phyloP scores from a whole-genome alignment of 2,329 filamentous ascomycete genomes.

The Teratosphaeria viscida region DNA sequence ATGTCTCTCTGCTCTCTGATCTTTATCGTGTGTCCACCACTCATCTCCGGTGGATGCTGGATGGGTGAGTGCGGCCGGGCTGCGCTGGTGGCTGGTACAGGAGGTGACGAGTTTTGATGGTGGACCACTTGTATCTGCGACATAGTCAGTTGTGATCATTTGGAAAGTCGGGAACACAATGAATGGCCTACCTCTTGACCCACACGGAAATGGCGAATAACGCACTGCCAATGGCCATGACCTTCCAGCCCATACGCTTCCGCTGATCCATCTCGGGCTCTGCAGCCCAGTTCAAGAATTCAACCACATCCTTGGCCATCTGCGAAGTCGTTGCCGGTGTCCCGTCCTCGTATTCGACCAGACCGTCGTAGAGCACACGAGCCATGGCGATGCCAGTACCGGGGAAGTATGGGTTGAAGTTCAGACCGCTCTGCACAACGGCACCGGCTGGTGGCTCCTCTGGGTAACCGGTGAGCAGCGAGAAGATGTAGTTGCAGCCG shows the following conservation, averaged over 20 bases:
- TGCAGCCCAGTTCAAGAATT: slow-evolving; percentile 98
- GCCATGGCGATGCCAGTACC: slow-evolving; percentile 98
- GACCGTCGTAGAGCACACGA: slow-evolving; percentile 91
- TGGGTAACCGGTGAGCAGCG: slow-evolving; percentile 89
- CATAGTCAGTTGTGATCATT: neutral
- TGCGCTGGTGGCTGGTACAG: slow-evolving; percentile 14
- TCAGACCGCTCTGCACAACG: slow-evolving; percentile 74
- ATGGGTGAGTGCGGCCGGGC: slow-evolving; percentile 2
- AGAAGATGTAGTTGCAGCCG: slow-evolving; percentile 98
- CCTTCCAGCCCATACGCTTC: slow-evolving; percentile 99
- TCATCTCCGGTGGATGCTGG: slow-evolving; percentile 17
- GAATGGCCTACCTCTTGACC: slow-evolving; percentile 64
- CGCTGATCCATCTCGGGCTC: slow-evolving; percentile 99
- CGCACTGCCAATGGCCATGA: slow-evolving; percentile 66
- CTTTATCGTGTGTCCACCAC: neutral
- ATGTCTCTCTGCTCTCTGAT: neutral
- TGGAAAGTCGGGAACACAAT: neutral
- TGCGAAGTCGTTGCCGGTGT: slow-evolving; percentile 92
- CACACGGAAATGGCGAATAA: slow-evolving; percentile 84
- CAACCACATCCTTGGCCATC: slow-evolving; percentile 98
- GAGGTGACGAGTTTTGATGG: slow-evolving; percentile 91
- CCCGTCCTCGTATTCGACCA: slow-evolving; percentile 96
- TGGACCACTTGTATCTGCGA: slow-evolving; percentile 82
- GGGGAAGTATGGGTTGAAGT: slow-evolving; percentile 99
- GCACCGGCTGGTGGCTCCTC: slow-evolving; percentile 91